Evolutionary conservation across 345 rosid species (phyloP), one percentile per base, ranked within the genome.

Genomic region (Boechera divaricarpa): DNA sequence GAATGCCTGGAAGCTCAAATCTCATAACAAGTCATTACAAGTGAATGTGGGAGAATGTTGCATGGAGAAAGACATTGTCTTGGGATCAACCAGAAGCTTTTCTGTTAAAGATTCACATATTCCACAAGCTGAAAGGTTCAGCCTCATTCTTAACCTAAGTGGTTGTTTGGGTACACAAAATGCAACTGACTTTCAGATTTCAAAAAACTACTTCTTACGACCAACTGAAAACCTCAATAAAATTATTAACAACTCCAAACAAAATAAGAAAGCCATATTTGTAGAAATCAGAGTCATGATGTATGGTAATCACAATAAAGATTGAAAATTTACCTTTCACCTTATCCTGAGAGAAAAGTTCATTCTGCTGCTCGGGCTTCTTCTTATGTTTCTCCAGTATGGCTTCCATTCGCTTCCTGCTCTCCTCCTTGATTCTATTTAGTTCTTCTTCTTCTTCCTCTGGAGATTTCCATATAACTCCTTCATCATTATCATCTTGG

Each of bases 381-480:
- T 83, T 86, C 80, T 76, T 91, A 80, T 88, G 74, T 73, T 91
- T 91, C 77, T 86, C 92, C 76, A 93, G 74, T 80, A 96, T 90
- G 62, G 95, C 98, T 65, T 90, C 87, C 82, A 83, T 88, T 73
- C 86, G 81, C 83, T 85, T 90, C 85, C 96, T 89, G 78, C 99
- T 96, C 83, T 93, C 95, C 82, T 90, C 97, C 87, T 84, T 95
- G 39, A 96, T 85, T 82, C 83, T 90, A 61, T 87, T 83, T n/a
- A 96, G 72, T 18, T 96, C 93, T 18, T 92, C 98, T 75, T 90
- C 98, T 79, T 90, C 97, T 67, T 84, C 87, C 69, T 88, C 96
- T 58, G 85, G 92, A 76, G 81, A 82, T 82, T 85, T 78, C 71
- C 94, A 82, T 4, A 81, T 12, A 78, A 90, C 58, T 57, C 83